Evolutionary conservation across 305 asterid species (phyloP), one percentile per base, ranked within the genome.

Genomic region (Fraxinus angustifolia): DNA sequence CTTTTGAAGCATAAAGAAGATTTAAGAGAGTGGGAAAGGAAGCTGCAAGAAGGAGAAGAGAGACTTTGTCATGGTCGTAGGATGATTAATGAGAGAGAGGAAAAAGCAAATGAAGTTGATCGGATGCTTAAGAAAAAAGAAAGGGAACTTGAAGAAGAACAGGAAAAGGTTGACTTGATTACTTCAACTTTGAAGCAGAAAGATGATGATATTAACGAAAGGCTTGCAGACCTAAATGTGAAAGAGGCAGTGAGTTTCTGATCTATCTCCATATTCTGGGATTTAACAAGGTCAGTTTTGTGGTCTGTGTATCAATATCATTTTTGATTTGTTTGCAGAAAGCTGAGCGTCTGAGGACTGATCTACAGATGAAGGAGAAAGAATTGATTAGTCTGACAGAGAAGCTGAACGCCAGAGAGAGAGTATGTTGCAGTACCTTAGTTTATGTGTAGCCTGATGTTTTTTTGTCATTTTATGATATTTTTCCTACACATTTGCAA

Each of bases 41-140:
- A 90, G 86, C 90, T 93, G 82, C 98, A 91, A 86, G 97, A 91
- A 90, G 92, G 88, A 65, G 98, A 95, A 87, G 93, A 92, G 88
- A 92, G 91, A 82, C 87, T 91, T 56, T 89, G 91, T 81, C 92
- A 91, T 79, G 84, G 85, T 67, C 86, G 95, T 87, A 90, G 98
- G 86, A 81, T 78, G 38, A 79, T 95, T 85, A 88, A 87, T 79
- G 94, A 93, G 88, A 90, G 90, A 88, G 98, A 95, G 88, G 98
- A 92, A 82, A 93, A 88, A 83, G 86, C 82, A 17, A 86, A 83
- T 76, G 92, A 78, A 86, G 58, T 83, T 74, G 87, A 90, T 79
- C 84, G 89, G 91, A 81, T 33, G 77, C 78, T 90, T 78, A 90
- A 90, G 88, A 91, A 87, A 87, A 91, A 82, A 82, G 92, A 90